Percentiles rank a stretch among this genome's conserved stretches.
These are phyloP conservation scores for Phytophthora crassamura DNA, from an alignment of 352 stramenopile species.

Conservation along the genomic window DNA sequence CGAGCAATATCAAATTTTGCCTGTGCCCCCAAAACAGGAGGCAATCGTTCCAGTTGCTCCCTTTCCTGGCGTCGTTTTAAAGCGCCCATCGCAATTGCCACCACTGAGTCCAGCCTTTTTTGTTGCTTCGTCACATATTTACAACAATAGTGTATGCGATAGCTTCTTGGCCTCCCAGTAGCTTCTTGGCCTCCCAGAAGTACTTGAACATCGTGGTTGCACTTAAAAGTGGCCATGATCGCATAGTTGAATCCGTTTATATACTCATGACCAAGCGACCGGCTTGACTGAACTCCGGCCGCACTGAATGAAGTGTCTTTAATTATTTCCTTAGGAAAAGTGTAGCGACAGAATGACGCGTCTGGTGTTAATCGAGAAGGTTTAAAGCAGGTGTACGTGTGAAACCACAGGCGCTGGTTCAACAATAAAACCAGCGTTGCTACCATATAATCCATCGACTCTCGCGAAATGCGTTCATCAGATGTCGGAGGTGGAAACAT, in stretches of 20 bases:
- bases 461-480: not conserved
- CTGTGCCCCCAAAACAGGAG: not conserved
- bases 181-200: not conserved
- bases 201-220: too few species aligned
- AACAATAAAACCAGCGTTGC: constrained; percentile 2
- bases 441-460: constrained; percentile 5
- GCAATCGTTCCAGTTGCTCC: not conserved
- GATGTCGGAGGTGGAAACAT: not conserved
- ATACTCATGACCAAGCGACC: not conserved
- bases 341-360: not conserved
- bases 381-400: not conserved
- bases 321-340: not conserved
- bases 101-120: not conserved
- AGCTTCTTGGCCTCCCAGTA: too few species aligned
- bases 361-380: not conserved
- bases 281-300: not conserved
- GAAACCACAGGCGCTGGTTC: constrained; percentile 1
- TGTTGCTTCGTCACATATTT: constrained; percentile 11
- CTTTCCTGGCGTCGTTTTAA: constrained; percentile 3
- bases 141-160: constrained; percentile 2
- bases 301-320: not conserved
- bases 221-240: constrained; percentile 3
- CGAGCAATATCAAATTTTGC: not conserved
- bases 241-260: constrained; percentile 9
- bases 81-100: not conserved